Evolutionary conservation across 2,329 filamentous ascomycete species (phyloP).

Genomic region (Phoma sp.): DNA sequence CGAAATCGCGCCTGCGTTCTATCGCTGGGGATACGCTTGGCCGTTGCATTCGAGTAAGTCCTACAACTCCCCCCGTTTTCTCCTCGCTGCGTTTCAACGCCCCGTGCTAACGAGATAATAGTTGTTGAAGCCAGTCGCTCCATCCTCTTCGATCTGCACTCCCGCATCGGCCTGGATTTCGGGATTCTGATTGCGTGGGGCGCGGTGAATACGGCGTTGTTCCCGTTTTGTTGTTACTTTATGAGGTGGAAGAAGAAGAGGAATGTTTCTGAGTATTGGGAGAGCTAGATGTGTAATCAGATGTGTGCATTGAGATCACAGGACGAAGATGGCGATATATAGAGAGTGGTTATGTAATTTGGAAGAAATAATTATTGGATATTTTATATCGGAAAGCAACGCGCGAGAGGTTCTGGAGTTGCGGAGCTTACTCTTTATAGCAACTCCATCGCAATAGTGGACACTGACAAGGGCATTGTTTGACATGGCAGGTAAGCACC

Average conservation of each 20-base stretch:
- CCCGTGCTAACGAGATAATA: constrained; percentile 19
- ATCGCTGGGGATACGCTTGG: constrained; percentile 68
- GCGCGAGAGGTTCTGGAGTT: neutral
- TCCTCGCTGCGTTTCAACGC: constrained; percentile 18
- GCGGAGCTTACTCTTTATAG: neutral
- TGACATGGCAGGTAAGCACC: neutral
- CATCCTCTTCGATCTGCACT: constrained; percentile 66
- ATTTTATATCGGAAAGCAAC: neutral
- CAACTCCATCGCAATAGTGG: neutral
- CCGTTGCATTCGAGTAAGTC: constrained; percentile 62
- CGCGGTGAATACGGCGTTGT: constrained; percentile 59
- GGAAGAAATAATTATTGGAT: neutral
- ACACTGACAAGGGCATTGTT: neutral
- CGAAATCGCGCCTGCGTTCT: constrained; percentile 65
- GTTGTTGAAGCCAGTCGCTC: constrained; percentile 65
- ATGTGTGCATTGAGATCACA: neutral
- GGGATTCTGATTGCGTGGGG: constrained; percentile 66
- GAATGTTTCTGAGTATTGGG: constrained; percentile 22
- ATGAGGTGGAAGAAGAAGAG: constrained; percentile 38
- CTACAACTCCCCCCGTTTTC: neutral
- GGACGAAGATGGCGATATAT: neutral
- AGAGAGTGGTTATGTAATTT: neutral
- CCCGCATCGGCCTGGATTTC: constrained; percentile 65
- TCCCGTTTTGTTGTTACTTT: constrained; percentile 57
- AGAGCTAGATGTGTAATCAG: neutral